Conservation (phyloP, 805 yeast genomes). For the Suhomyces emberorum region DNA sequence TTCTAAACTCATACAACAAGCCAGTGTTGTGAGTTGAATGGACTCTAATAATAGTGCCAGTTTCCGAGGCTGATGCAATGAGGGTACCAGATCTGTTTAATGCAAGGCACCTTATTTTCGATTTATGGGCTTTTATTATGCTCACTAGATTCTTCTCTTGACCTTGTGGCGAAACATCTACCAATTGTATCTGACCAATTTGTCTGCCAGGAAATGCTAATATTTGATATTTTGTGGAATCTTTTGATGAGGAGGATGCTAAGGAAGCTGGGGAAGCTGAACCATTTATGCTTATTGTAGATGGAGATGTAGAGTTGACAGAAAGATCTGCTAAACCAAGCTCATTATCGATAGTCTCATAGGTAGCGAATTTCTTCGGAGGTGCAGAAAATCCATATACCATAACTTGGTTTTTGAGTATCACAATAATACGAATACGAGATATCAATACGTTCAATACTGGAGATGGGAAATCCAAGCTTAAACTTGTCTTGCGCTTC, state of each 20-base stretch:
- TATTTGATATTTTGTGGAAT: constrained; percentile 38
- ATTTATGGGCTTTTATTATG: constrained; percentile 74
- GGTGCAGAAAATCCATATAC: constrained; percentile 81
- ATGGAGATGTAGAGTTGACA: constrained; percentile 18
- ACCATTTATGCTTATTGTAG: neutral
- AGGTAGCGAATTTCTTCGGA: constrained; percentile 61
- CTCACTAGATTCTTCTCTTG: constrained; percentile 62
- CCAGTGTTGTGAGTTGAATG: constrained; percentile 69
- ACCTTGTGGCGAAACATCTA: constrained; percentile 65
- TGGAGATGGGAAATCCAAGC: constrained; percentile 72
- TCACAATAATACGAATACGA: constrained; percentile 71
- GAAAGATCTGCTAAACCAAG: constrained; percentile 61
- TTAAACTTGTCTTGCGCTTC: constrained; percentile 67
- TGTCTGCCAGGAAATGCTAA: constrained; percentile 77
- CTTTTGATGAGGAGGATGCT: constrained; percentile 7
- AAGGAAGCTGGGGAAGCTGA: constrained; percentile 8
- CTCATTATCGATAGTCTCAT: constrained; percentile 64
- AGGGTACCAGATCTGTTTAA: constrained; percentile 61
- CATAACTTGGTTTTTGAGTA: constrained; percentile 61
- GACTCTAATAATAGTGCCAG: constrained; percentile 77
- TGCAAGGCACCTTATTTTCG: constrained; percentile 59
- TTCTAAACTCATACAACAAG: constrained; percentile 75
- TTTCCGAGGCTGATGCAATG: constrained; percentile 77
- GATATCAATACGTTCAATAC: constrained; percentile 73
- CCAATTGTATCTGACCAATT: constrained; percentile 75